Evolutionary conservation across 164 flowering plant species (phyloP), one percentile per base, ranked within the genome.

Genomic region (Umbilicus rupestris): DNA sequence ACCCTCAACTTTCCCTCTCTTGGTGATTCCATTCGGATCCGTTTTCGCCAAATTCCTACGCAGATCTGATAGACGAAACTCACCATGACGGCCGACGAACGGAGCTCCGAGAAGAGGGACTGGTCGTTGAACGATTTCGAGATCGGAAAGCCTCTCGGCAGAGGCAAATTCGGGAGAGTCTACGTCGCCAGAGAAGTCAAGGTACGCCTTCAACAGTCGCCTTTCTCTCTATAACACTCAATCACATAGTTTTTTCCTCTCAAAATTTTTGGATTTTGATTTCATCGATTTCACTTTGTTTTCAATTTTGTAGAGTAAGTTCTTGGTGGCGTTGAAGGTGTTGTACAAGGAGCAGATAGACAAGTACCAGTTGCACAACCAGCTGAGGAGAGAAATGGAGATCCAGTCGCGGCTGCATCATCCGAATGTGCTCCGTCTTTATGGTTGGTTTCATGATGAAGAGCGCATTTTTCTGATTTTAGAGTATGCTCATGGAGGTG

Each of bases 121-220:
- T 83, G 84, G 84, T 80, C 84, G 0, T 22, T 83, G 44, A 16
- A 68, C 42, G 90, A 89, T 75, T 93, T 93, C 82, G 97, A 93
- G 63, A 83, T 90, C 73, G 98, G 92, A 7, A 89, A 80, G 69
- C 96, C 97, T 19, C 92, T 93, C 45, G 96, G 98, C 39, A 78
- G 73, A 63, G 98, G 98, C 41, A 93, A 88, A 68, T 93, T 93
- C 70, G 98, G 97, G 57, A 68, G 88, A 57, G 97, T 93, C 49
- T 93, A 93, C 66, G 82, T 93, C 50, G 92, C 96, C 62, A 78
- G 96, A 72, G 96, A 90, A 76, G 72, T 71, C 68, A 77, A 87
- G 89, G 96, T 87, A 67, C n/a, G n/a, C n/a, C n/a, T 12, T 26
- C 30, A 55, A 5, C 19, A n/a, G 14, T 17, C 63, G 19, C 63